A percentile compares a stretch with the other conserved stretches of the same genome.
phyloP scores from a whole-genome alignment of 2,329 filamentous ascomycete species.

The Penicillium sp. region DNA sequence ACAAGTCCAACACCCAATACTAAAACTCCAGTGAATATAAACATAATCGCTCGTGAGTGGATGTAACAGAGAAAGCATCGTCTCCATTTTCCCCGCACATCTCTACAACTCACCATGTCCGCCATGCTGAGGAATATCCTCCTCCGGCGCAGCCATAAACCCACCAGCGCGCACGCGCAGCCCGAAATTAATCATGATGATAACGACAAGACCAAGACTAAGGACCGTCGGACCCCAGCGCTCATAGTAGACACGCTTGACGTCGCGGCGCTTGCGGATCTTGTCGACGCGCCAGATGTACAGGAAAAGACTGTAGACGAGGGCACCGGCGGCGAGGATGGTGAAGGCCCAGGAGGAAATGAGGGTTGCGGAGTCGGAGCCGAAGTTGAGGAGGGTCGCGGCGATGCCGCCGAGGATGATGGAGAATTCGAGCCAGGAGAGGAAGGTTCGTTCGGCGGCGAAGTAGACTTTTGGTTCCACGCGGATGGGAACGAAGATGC shows the following conservation, averaged over 20 bases:
- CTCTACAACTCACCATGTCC: conserved; percentile 18
- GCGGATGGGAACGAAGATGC: conserved; percentile 91
- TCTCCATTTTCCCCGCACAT: not conserved
- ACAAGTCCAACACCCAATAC: too few species aligned
- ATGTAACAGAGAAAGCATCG: not conserved
- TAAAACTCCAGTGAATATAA: conserved; percentile 1
- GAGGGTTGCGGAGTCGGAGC: conserved; percentile 59
- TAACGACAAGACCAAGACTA: conserved; percentile 67
- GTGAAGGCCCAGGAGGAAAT: conserved; percentile 75
- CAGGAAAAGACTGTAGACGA: conserved; percentile 78
- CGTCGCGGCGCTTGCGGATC: conserved; percentile 77
- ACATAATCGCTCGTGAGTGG: not conserved
- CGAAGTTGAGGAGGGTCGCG: conserved; percentile 78
- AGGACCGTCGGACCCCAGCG: conserved; percentile 76
- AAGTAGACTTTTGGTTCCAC: conserved; percentile 98
- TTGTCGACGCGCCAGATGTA: conserved; percentile 86
- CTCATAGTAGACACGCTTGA: conserved; percentile 75
- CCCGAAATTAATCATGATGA: conserved; percentile 74
- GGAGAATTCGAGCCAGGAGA: conserved; percentile 95
- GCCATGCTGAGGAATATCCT: conserved; percentile 10
- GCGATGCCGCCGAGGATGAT: conserved; percentile 90
- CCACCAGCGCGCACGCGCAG: conserved; percentile 63
- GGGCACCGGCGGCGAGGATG: conserved; percentile 67
- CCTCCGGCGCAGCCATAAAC: conserved; percentile 24
- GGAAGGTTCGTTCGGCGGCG: conserved; percentile 90